Percentiles rank a stretch among this genome's conserved stretches.
These are phyloP conservation scores for Amphibolis antarctica DNA, from an alignment of 106 monocot genomes.

Conservation along the genomic window DNA sequence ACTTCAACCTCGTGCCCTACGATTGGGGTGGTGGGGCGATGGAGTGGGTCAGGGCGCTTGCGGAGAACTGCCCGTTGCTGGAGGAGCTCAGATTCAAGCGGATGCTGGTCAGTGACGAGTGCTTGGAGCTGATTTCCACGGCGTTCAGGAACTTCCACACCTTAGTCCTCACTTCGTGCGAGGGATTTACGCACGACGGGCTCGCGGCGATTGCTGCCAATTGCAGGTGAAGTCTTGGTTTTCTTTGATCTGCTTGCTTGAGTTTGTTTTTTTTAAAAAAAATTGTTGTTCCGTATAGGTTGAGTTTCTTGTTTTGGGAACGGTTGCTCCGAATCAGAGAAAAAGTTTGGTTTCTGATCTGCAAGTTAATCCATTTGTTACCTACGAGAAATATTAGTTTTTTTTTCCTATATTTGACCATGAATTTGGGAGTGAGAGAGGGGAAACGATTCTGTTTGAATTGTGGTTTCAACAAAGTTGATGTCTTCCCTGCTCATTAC, in stretches of 20 bases:
- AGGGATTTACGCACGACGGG: slow-evolving; percentile 2
- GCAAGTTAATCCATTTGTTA: no score
- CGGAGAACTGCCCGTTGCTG: slow-evolving; percentile 46
- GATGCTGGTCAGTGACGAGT: slow-evolving; percentile 73
- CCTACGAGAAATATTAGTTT: no score
- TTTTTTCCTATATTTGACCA: no score
- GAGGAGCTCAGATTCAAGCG: slow-evolving; percentile 72
- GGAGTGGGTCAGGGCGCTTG: slow-evolving; percentile 51
- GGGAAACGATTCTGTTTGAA: no score
- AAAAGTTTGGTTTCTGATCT: not conserved
- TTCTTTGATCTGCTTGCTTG: not conserved
- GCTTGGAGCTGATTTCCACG: slow-evolving; percentile 41
- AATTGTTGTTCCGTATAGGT: not conserved
- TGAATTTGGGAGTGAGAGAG: no score
- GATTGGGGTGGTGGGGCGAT: slow-evolving; percentile 54
- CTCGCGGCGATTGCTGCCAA: slow-evolving; percentile 4
- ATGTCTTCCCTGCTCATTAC: no score
- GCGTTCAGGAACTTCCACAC: slow-evolving; percentile 16
- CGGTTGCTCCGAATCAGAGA: not conserved
- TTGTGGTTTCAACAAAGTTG: no score
- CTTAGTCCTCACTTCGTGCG: slow-evolving; percentile 3
- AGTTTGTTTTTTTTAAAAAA: not conserved
- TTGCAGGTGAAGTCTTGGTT: slow-evolving; percentile 1
- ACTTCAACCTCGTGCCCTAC: slow-evolving; percentile 64
- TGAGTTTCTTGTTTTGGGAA: not conserved